Percentiles rank a stretch among this genome's conserved stretches.
phyloP scores from a whole-genome alignment of 305 asterid genomes.

The Fraxinus paxiana region DNA sequence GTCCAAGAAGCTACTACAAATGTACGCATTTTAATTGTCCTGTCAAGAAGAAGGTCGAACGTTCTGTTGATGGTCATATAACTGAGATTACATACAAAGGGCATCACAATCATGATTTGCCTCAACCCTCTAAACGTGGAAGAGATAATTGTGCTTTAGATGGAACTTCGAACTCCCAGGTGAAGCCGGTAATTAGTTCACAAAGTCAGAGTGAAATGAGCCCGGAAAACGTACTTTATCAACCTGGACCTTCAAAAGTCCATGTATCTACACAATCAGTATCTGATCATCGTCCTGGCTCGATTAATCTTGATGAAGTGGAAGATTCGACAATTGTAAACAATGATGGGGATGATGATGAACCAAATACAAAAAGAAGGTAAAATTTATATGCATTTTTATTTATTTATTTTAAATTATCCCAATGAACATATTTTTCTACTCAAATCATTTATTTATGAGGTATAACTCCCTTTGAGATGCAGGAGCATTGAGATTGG shows the following conservation, averaged over 20 bases:
- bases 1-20: not conserved
- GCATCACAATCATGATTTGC: slow-evolving; percentile 70
- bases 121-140: slow-evolving; percentile 48
- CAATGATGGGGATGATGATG: slow-evolving; percentile 47
- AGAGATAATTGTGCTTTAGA: slow-evolving; percentile 39
- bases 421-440: not conserved
- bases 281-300: not conserved
- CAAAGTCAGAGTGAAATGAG: slow-evolving; percentile 28
- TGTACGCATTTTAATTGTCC: not conserved
- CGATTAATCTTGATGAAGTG: not conserved
- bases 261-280: not conserved
- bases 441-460: not conserved
- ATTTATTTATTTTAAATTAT: not conserved
- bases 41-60: not conserved
- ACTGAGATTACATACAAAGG: slow-evolving; percentile 87
- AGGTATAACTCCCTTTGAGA: not conserved
- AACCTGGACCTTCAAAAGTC: not conserved
- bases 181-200: slow-evolving; percentile 22
- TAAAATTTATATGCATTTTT: slow-evolving; percentile 23
- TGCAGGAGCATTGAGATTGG: slow-evolving; percentile 49
- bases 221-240: not conserved
- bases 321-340: not conserved
- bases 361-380: slow-evolving; percentile 73
- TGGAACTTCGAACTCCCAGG: slow-evolving; percentile 18
- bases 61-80: slow-evolving; percentile 51